Percentiles rank a stretch among this genome's conserved stretches.
phyloP scores from a whole-genome alignment of 257 asterid species.

The Knoxia roxburghii region DNA sequence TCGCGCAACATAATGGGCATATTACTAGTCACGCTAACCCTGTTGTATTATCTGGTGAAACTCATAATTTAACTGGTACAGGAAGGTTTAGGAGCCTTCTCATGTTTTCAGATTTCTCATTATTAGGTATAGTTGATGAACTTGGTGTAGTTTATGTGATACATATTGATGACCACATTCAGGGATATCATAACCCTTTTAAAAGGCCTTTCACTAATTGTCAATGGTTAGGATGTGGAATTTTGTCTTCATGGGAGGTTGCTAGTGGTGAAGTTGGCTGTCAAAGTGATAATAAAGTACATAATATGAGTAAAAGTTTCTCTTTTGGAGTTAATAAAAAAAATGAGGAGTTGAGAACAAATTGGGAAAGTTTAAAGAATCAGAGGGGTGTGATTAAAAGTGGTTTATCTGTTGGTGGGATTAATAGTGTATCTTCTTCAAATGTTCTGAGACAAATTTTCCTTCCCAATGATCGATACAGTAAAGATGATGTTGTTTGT shows the following conservation, averaged over 20 bases:
- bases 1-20: conserved; percentile 16
- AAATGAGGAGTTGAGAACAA: conserved; percentile 21
- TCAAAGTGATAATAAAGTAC: conserved; percentile 28
- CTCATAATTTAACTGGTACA: conserved; percentile 30
- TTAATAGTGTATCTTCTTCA: conserved; percentile 36
- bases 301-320: conserved; percentile 18
- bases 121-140: conserved; percentile 77
- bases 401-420: conserved; percentile 33
- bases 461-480: conserved; percentile 47
- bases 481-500: conserved; percentile 57
- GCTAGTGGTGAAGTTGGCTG: conserved; percentile 81
- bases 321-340: conserved; percentile 23
- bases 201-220: conserved; percentile 32
- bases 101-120: conserved; percentile 51
- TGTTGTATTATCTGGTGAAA: conserved; percentile 22
- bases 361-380: conserved; percentile 25
- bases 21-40: conserved; percentile 19
- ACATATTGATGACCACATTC: conserved; percentile 35
- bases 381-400: conserved; percentile 24
- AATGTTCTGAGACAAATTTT: conserved; percentile 49
- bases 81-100: conserved; percentile 63
- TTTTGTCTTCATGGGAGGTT: conserved; percentile 58
- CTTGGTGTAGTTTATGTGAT: conserved; percentile 55
- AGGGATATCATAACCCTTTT: conserved; percentile 30
- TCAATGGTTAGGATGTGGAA: conserved; percentile 42